Conservation (phyloP, 2,329 filamentous ascomycete species). For the Triangularia verruculosa region DNA sequence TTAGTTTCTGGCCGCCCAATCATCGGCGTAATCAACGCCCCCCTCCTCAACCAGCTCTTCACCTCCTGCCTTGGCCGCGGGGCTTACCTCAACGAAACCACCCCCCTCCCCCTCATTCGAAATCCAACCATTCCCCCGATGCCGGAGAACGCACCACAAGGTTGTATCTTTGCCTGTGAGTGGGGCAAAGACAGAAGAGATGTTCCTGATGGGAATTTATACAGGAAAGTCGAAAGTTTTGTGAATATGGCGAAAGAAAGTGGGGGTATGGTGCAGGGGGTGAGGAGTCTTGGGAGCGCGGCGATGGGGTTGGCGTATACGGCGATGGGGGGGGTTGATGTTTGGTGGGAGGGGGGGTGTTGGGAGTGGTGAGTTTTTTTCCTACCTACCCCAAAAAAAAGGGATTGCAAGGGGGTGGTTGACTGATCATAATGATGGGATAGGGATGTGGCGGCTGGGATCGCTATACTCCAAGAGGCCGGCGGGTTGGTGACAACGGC, state of each 20-base stretch:
- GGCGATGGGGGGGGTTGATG: slow-evolving; percentile 72
- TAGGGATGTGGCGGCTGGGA: slow-evolving; percentile 72
- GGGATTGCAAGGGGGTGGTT: no score
- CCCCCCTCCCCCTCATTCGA: slow-evolving; percentile 60
- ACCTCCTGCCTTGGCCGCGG: slow-evolving; percentile 63
- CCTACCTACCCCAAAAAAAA: no score
- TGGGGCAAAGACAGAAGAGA: slow-evolving; percentile 78
- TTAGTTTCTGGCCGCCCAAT: slow-evolving; percentile 57
- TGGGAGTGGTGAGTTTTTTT: slow-evolving; percentile 65
- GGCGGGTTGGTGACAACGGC: slow-evolving; percentile 72
- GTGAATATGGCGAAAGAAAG: slow-evolving; percentile 70
- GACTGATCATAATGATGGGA: neutral
- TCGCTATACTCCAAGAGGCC: slow-evolving; percentile 69
- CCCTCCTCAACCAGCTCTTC: slow-evolving; percentile 67
- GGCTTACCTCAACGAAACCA: slow-evolving; percentile 66
- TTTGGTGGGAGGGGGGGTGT: slow-evolving; percentile 80
- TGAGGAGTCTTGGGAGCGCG: slow-evolving; percentile 69
- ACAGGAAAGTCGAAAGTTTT: slow-evolving; percentile 71
- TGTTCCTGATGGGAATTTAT: slow-evolving; percentile 62
- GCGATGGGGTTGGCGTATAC: slow-evolving; percentile 72
- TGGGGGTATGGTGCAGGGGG: slow-evolving; percentile 75
- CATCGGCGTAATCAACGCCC: slow-evolving; percentile 70
- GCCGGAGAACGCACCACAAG: slow-evolving; percentile 61
- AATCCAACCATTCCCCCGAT: slow-evolving; percentile 62
- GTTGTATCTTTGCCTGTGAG: slow-evolving; percentile 71